These are phyloP conservation scores for Dendryphion nanum DNA, from an alignment of 2,329 filamentous ascomycete species.

Conservation along the genomic window DNA sequence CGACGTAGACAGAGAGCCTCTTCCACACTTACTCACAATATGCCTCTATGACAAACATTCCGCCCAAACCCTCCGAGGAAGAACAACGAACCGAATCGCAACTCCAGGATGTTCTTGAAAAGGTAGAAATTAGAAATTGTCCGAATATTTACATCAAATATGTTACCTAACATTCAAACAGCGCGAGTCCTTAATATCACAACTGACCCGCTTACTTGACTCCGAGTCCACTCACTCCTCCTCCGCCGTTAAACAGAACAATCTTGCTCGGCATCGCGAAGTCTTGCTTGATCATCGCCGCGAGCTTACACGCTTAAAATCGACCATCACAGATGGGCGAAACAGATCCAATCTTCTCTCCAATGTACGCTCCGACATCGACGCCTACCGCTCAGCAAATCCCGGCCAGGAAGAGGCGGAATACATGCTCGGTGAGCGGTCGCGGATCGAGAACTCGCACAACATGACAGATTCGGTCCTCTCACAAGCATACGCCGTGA, in stretches of 20 bases:
- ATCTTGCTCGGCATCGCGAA: conserved; percentile 86
- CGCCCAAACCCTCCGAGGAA: conserved; percentile 79
- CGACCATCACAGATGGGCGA: conserved; percentile 72
- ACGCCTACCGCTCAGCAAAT: conserved; percentile 80
- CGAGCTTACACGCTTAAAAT: conserved; percentile 74
- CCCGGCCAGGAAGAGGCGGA: conserved; percentile 84
- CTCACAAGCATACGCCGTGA: conserved; percentile 93
- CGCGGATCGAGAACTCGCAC: conserved; percentile 83
- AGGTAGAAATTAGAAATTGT: no score
- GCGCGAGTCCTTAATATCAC: conserved; percentile 77
- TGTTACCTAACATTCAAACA: no score
- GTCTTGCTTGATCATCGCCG: conserved; percentile 83
- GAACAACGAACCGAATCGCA: conserved; percentile 77
- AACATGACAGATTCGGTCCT: conserved; percentile 86
- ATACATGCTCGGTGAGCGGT: conserved; percentile 92
- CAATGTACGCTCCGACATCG: conserved; percentile 88
- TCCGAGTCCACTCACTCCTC: conserved; percentile 84
- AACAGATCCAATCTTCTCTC: conserved; percentile 86
- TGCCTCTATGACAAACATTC: conserved; percentile 74
- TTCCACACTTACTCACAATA: conserved; percentile 91
- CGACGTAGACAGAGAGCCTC: conserved; percentile 71
- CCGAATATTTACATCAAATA: no score
- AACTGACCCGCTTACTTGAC: conserved; percentile 86
- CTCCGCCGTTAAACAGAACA: conserved; percentile 95
- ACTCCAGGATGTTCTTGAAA: conserved; percentile 79